phyloP scores from a whole-genome alignment of 2,329 filamentous ascomycete species.

The Leptographium galeiforme region DNA sequence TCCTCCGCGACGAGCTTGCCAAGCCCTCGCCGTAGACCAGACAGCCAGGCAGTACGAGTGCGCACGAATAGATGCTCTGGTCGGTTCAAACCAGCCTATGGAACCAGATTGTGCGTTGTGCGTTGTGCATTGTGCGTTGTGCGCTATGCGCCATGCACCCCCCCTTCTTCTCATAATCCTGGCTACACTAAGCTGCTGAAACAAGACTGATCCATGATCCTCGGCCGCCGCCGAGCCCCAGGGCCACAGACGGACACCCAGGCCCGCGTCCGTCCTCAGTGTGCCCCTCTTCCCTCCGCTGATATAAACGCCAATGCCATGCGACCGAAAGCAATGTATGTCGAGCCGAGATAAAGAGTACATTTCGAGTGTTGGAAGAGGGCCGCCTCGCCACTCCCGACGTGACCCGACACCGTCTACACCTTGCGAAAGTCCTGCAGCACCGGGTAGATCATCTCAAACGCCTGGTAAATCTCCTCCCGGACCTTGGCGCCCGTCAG shows the following conservation, averaged over 20 bases:
- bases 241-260: background rate
- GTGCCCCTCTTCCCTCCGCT: background rate
- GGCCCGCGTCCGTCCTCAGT: background rate
- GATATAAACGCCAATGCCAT: conserved; percentile 41
- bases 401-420: conserved; percentile 16
- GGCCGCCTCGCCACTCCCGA: too few species aligned
- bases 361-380: background rate
- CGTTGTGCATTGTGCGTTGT: background rate
- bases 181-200: background rate
- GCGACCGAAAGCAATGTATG: conserved; percentile 32
- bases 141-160: background rate
- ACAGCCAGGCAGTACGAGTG: too few species aligned
- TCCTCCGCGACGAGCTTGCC: conserved; percentile 30
- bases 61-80: too few species aligned
- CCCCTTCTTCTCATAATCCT: background rate
- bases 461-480: conserved; percentile 94
- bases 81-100: background rate
- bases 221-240: background rate
- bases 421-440: conserved; percentile 58
- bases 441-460: conserved; percentile 95
- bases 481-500: conserved; percentile 94
- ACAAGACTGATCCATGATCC: background rate
- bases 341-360: conserved; percentile 13
- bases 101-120: too few species aligned
- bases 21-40: conserved; percentile 4